Conservation (phyloP, 1,139 yeast genomes). For the Candida neerlandica region DNA sequence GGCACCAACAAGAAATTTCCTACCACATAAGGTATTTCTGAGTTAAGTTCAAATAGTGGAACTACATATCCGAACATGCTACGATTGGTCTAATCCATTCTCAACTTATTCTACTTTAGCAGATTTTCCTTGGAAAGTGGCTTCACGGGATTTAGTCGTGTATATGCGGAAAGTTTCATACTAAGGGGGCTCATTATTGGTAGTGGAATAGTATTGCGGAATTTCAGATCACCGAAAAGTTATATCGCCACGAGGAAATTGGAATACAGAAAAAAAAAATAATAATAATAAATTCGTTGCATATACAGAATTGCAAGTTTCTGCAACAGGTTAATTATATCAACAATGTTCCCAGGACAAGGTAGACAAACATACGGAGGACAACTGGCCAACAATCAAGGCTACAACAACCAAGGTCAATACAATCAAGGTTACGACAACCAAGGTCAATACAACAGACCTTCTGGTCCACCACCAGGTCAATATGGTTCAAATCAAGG, state of each 20-base stretch:
- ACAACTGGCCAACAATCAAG: conserved; percentile 15
- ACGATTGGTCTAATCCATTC: too few relatives aligned
- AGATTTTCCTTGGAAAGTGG: too few relatives aligned
- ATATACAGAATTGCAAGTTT: not conserved
- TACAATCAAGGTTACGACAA: conserved; percentile 4
- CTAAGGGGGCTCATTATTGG: not conserved
- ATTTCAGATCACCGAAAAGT: too few relatives aligned
- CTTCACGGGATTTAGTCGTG: not conserved
- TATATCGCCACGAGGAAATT: not conserved
- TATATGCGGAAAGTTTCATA: not conserved
- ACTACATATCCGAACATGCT: too few relatives aligned
- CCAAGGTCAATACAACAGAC: conserved; percentile 10
- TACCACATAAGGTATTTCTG: too few relatives aligned
- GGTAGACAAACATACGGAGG: conserved; percentile 25
- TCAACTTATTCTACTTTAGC: not conserved
- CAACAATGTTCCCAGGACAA: conserved; percentile 39
- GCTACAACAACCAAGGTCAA: conserved; percentile 10
- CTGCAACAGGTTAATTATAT: not conserved
- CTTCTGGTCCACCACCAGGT: conserved; percentile 14
- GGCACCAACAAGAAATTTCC: too few relatives aligned
- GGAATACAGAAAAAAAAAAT: not conserved
- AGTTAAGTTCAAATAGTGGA: too few relatives aligned
- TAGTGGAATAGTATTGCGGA: not conserved
- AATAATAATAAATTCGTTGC: not conserved
- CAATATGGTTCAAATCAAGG: conserved; percentile 4